Base-by-base conservation (phyloP, 371 early-diverging fungal species). In the Mycotypha africana region DNA sequence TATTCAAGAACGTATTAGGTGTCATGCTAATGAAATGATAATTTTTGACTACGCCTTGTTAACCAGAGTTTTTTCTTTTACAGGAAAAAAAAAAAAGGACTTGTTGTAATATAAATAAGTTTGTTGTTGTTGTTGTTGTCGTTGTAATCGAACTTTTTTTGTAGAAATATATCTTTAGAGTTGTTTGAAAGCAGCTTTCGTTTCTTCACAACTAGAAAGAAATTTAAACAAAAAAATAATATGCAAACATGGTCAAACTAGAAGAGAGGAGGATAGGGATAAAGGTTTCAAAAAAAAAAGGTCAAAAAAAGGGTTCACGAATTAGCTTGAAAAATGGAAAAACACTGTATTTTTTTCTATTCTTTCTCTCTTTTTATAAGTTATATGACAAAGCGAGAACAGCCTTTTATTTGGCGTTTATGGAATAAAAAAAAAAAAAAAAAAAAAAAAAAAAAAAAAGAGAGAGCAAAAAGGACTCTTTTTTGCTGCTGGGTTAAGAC, bases 201-300 rank as follows among this genome's bases (percentile, higher is more conserved):
- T 10, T 23, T n/a, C n/a, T n/a, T n/a, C n/a, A n/a, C n/a, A n/a
- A n/a, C n/a, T n/a, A n/a, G n/a, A n/a, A n/a, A n/a, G n/a, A n/a
- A 36, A 24, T 48, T 48, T 48, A 48, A 48, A 48, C 49, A 48
- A 41, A 19, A 48, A 48, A 33, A 38, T 38, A 14, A 40, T 33
- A 19, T 28, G 49, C 31, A 48, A 48, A 40, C 49, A 48, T 48
- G 49, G 14, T 48, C 23, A 25, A 24, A 38, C 28, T 15, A 20
- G 26, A 17, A 31, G 23, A 28, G 23, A 38, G n/a, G n/a, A n/a
- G n/a, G n/a, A n/a, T n/a, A n/a, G n/a, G n/a, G n/a, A n/a, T n/a
- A n/a, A n/a, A n/a, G n/a, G 28, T 5, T 28, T 28, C 5, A 28
- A 28, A 28, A 28, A 11, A 28, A 28, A 11, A 28, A 28, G 28